phyloP scores from a whole-genome alignment of 2,329 filamentous ascomycete species.

The Aspergillus quadrilineatus region DNA sequence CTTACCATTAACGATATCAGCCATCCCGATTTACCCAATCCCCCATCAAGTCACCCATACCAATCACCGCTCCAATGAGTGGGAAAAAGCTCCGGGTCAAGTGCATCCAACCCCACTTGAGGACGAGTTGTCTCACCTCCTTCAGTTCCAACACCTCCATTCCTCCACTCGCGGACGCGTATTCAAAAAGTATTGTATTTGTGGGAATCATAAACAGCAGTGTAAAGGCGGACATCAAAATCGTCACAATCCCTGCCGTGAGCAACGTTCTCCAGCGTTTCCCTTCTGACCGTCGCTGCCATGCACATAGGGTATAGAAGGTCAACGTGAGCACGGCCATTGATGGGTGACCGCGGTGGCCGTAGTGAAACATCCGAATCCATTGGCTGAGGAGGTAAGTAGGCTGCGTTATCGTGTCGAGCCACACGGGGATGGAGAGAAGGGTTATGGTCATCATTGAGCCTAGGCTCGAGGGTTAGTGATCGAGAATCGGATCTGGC shows the following conservation, averaged over 20 bases:
- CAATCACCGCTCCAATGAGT: neutral
- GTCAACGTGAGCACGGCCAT: neutral
- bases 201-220: neutral
- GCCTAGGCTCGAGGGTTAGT: neutral
- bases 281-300: neutral
- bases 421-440: neutral
- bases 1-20: no score
- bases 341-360: neutral
- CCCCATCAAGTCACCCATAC: neutral
- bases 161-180: neutral
- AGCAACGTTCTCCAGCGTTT: neutral
- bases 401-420: neutral
- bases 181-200: neutral
- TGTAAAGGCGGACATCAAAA: neutral
- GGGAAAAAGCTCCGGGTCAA: neutral
- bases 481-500: neutral
- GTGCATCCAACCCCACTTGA: neutral
- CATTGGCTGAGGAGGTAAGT: neutral
- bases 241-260: neutral
- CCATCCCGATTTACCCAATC: neutral
- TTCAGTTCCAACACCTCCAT: neutral
- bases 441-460: neutral
- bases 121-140: neutral
- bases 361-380: neutral
- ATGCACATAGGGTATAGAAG: neutral